Evolutionary conservation across 192 early-diverging fungal species (phyloP).

Genomic region (Coemansia sp.): DNA sequence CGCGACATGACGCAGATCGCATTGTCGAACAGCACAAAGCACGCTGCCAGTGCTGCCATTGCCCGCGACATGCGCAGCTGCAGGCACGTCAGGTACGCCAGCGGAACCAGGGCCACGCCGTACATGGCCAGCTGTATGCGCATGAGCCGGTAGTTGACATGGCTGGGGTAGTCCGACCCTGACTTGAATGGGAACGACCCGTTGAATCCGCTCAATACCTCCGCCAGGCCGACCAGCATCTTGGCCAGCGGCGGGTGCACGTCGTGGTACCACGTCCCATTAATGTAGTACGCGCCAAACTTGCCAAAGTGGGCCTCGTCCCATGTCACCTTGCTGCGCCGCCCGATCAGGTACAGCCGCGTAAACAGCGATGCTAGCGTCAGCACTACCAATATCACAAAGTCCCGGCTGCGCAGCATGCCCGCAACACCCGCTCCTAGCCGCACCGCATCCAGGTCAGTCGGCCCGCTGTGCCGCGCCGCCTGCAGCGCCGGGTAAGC

Average conservation of each 20-base stretch:
- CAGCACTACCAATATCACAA: slow-evolving; percentile 49
- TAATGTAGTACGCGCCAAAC: slow-evolving; percentile 90
- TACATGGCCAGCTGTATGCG: slow-evolving; percentile 57
- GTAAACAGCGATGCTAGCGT: slow-evolving; percentile 63
- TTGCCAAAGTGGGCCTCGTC: slow-evolving; percentile 61
- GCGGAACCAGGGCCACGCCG: slow-evolving; percentile 61
- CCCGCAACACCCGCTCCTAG: slow-evolving; percentile 22
- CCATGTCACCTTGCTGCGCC: slow-evolving; percentile 60
- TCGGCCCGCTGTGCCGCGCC: background rate
- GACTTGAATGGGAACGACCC: slow-evolving; percentile 64
- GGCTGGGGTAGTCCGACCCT: slow-evolving; percentile 55
- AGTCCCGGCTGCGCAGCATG: slow-evolving; percentile 46
- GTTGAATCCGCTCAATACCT: slow-evolving; percentile 59
- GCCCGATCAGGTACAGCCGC: slow-evolving; percentile 57
- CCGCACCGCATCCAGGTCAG: slow-evolving; percentile 23
- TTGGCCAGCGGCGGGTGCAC: slow-evolving; percentile 94
- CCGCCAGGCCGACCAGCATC: slow-evolving; percentile 65
- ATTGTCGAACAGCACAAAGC: slow-evolving; percentile 64
- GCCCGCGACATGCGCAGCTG: slow-evolving; percentile 53
- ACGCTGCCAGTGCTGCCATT: slow-evolving; percentile 52
- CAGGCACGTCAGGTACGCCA: slow-evolving; percentile 63
- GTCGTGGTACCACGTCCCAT: slow-evolving; percentile 92
- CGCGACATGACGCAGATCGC: slow-evolving; percentile 59
- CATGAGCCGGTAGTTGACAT: slow-evolving; percentile 64
- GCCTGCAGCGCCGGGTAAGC: slow-evolving; percentile 20